phyloP scores from a whole-genome alignment of 108 stramenopile genomes.

The Cyclotella kingstonii region DNA sequence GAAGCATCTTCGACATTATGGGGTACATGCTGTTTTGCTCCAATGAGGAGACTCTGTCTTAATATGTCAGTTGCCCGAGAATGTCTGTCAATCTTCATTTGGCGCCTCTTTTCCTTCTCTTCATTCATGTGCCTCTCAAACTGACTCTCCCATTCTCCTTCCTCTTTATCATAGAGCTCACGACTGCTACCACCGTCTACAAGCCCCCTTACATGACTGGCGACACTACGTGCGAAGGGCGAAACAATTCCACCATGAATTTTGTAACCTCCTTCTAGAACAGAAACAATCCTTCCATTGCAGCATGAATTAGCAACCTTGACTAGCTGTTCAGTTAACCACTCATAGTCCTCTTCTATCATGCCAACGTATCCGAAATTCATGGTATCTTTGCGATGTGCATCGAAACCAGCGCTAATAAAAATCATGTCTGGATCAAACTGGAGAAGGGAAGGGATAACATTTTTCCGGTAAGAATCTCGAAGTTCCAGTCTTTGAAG shows the following conservation, averaged over 20 bases:
- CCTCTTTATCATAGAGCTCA: constrained; percentile 69
- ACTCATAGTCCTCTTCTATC: constrained; percentile 97
- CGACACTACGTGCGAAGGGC: constrained; percentile 88
- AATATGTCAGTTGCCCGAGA: constrained; percentile 21
- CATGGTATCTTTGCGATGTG: constrained; percentile 89
- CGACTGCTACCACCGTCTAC: constrained; percentile 82
- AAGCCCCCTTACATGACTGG: constrained; percentile 80
- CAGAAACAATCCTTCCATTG: constrained; percentile 90
- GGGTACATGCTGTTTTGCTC: constrained; percentile 8
- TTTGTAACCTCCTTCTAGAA: constrained; percentile 97
- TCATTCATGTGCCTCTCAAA: constrained; percentile 83
- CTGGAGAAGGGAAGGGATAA: constrained; percentile 74
- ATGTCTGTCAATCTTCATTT: constrained; percentile 71
- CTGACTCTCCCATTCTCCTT: constrained; percentile 82
- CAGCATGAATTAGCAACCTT: constrained; percentile 94
- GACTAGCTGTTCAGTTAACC: constrained; percentile 92
- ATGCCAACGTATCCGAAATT: constrained; percentile 95
- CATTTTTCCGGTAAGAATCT: constrained; percentile 84
- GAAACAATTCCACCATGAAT: constrained; percentile 89
- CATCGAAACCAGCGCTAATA: constrained; percentile 99
- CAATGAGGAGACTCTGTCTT: constrained; percentile 16
- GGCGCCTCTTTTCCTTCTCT: constrained; percentile 80
- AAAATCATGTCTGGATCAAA: constrained; percentile 97
- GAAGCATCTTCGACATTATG: constrained; percentile 41
- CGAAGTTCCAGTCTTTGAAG: constrained; percentile 85